Conservation (phyloP, 2,329 filamentous ascomycete species). For the Ophidiomyces ophidiicola region DNA sequence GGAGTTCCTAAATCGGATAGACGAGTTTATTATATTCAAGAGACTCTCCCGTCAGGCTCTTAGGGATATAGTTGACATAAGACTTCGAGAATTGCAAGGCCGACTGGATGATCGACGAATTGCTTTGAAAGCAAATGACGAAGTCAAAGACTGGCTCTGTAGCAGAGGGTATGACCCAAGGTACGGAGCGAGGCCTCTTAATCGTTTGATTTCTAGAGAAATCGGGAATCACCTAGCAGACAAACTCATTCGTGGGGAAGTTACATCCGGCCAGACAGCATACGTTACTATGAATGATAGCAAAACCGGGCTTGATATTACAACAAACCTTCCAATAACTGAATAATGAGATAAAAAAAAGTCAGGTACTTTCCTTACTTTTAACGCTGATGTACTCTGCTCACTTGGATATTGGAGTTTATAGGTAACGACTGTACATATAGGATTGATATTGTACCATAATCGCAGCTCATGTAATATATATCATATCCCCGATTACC, state of each 20-base stretch:
- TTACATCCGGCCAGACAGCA: constrained; percentile 64
- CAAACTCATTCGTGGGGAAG: constrained; percentile 74
- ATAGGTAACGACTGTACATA: constrained; percentile 5
- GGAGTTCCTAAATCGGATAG: constrained; percentile 91
- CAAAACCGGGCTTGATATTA: constrained; percentile 46
- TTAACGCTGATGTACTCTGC: too few relatives aligned
- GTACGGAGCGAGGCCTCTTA: constrained; percentile 82
- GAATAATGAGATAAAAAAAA: too few relatives aligned
- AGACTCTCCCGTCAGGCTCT: constrained; percentile 66
- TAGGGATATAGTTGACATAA: constrained; percentile 86
- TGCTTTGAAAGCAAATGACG: constrained; percentile 54
- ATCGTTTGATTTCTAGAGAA: constrained; percentile 78
- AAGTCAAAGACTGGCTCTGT: constrained; percentile 75
- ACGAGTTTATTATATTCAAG: constrained; percentile 95
- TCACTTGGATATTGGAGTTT: constrained; percentile 2
- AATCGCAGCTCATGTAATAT: constrained; percentile 5
- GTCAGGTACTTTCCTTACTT: too few relatives aligned
- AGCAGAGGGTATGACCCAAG: constrained; percentile 81
- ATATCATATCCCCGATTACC: constrained; percentile 5
- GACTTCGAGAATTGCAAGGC: constrained; percentile 68
- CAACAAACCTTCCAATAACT: constrained; percentile 12
- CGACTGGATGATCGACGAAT: constrained; percentile 80
- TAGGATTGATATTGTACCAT: constrained; percentile 4
- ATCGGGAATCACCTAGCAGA: constrained; percentile 83
- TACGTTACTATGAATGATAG: constrained; percentile 56